Base-by-base conservation (phyloP, 2,329 filamentous ascomycete species). In the Lecanicillium sp. region DNA sequence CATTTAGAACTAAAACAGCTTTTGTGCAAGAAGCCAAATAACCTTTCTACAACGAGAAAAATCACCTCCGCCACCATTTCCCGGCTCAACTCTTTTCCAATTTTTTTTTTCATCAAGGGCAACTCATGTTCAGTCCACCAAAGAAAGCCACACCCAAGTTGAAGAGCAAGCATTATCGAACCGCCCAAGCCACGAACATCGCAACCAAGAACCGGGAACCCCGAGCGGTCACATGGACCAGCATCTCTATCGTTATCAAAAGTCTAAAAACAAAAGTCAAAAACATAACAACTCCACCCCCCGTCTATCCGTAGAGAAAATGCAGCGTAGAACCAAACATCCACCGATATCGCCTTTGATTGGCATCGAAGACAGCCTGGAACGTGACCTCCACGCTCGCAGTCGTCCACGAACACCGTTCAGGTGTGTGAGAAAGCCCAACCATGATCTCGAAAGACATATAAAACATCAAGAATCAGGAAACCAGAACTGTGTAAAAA, bases 241-340 rank as follows among this genome's bases (percentile, higher is more conserved):
- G 46, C 43, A 31, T 43, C 43, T 52, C 49, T 52, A 52, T 51
- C 49, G 35, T 49, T 43, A 49, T 50, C 45, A 44, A 29, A 30
- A 30, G 12, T n/a, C 12, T 13, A 30, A 15, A 30, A 52, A 54
- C 51, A 51, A 48, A 29, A 42, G 38, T 35, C 35, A 29, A 19
- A n/a, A 38, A 15, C 50, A 42, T 47, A 44, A 48, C 51, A 54
- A 54, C 52, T 53, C 51, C 51, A 38, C 45, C 45, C 47, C 46
- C 48, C 37, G 41, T 50, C 45, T 51, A 50, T 50, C 45, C 43
- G 46, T 46, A 47, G 39, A 44, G 35, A 38, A 39, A 42, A 46
- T 44, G 42, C 40, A 41, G 36, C 40, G 38, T 40, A 39, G 29
- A 42, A 44, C 38, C 37, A 40, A 33, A 27, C 41, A 42, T 38